A percentile compares a stretch with the other conserved stretches of the same genome.
Conservation (phyloP, 768 basidiomycete genomes). For the Collybiopsis luxurians region DNA sequence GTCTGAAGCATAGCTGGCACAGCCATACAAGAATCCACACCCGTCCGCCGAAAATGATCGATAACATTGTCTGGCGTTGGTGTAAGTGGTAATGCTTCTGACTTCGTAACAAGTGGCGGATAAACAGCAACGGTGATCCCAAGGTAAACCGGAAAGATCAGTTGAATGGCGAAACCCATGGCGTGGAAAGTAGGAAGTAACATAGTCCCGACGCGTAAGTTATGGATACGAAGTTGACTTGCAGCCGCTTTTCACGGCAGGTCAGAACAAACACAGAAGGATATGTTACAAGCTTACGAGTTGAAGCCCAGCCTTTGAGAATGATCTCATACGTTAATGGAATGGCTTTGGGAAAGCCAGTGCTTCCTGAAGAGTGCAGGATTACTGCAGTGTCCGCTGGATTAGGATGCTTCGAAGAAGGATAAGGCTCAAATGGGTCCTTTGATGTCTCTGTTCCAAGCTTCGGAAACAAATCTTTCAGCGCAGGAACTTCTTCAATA, state of each 20-base stretch:
- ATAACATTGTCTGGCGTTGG: constrained; percentile 34
- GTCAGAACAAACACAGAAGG: no score
- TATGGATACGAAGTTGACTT: constrained; percentile 2
- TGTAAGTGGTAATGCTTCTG: constrained; percentile 23
- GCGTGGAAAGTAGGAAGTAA: background rate
- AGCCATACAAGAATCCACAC: constrained; percentile 18
- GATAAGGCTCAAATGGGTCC: background rate
- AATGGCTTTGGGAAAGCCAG: constrained; percentile 37
- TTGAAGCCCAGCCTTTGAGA: constrained; percentile 19
- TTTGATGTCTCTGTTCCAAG: constrained; percentile 17
- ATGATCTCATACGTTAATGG: constrained; percentile 18
- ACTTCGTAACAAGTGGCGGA: constrained; percentile 22
- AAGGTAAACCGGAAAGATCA: constrained; percentile 22
- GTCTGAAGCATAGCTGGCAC: constrained; percentile 30
- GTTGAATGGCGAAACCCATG: constrained; percentile 17
- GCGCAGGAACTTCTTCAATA: constrained; percentile 2
- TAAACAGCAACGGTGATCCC: constrained; percentile 18
- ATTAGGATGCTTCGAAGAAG: background rate
- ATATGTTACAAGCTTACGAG: constrained; percentile 17
- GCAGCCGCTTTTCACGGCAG: no score
- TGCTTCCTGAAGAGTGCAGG: constrained; percentile 40
- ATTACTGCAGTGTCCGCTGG: constrained; percentile 20
- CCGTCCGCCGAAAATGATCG: constrained; percentile 17
- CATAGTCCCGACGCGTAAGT: no score
- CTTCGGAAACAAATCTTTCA: constrained; percentile 19